These are phyloP conservation scores for Truncatella angustata DNA, from an alignment of 2,329 filamentous ascomycete genomes.

Conservation along the genomic window DNA sequence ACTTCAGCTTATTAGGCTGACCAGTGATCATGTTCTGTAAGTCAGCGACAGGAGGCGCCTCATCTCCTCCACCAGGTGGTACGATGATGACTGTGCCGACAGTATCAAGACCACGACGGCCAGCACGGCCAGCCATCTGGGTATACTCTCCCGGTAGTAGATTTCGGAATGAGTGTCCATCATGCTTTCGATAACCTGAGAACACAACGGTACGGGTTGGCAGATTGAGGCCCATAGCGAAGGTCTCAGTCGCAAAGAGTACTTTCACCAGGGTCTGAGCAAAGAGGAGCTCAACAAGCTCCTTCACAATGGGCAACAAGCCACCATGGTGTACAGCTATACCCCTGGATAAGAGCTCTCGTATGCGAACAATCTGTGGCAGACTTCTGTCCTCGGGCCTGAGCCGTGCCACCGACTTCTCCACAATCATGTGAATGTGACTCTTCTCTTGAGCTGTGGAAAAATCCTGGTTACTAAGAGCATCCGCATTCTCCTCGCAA, in stretches of 20 bases:
- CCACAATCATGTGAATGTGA: slow-evolving; percentile 94
- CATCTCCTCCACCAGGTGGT: slow-evolving; percentile 72
- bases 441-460: slow-evolving; percentile 94
- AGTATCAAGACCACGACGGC: slow-evolving; percentile 85
- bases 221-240: slow-evolving; percentile 96
- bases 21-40: slow-evolving; percentile 93
- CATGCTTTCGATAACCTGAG: slow-evolving; percentile 94
- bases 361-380: slow-evolving; percentile 87
- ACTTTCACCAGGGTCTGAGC: slow-evolving; percentile 95
- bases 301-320: slow-evolving; percentile 92
- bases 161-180: slow-evolving; percentile 88
- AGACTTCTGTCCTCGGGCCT: slow-evolving; percentile 86
- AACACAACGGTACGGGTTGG: slow-evolving; percentile 97
- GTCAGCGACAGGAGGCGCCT: slow-evolving; percentile 81
- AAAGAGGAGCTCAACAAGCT: slow-evolving; percentile 95
- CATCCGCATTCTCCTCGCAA: slow-evolving; percentile 96
- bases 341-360: slow-evolving; percentile 81
- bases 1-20: slow-evolving; percentile 90
- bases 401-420: slow-evolving; percentile 87
- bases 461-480: slow-evolving; percentile 91
- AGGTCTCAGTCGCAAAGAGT: slow-evolving; percentile 95
- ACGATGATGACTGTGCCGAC: slow-evolving; percentile 96
- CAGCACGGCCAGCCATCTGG: slow-evolving; percentile 95
- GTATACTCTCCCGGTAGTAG: slow-evolving; percentile 94
- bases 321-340: slow-evolving; percentile 97